Evolutionary conservation across 345 rosid genomes (phyloP).

Genomic region (Raphanus sativus): DNA sequence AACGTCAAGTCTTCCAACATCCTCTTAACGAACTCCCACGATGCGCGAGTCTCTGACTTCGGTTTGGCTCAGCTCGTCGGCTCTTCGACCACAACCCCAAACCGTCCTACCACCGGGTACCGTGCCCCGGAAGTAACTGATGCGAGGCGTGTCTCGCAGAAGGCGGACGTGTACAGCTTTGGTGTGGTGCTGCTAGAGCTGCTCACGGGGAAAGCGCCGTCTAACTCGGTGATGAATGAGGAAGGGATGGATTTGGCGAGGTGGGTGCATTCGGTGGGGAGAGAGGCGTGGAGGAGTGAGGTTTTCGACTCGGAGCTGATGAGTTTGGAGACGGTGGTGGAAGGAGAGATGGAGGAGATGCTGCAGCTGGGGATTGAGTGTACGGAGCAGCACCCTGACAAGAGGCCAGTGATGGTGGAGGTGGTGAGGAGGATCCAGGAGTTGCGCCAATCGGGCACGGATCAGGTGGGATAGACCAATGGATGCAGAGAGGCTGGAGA

Average conservation of each 20-base stretch:
- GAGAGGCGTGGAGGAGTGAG: slow-evolving; percentile 84
- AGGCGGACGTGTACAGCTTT: slow-evolving; percentile 95
- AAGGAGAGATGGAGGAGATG: slow-evolving; percentile 82
- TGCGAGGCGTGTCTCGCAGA: slow-evolving; percentile 81
- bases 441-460: slow-evolving; percentile 41
- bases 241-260: slow-evolving; percentile 94
- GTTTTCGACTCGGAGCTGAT: slow-evolving; percentile 90
- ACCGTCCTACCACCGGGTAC: slow-evolving; percentile 76
- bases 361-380: slow-evolving; percentile 88
- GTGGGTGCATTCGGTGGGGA: slow-evolving; percentile 88
- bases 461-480: slow-evolving; percentile 26
- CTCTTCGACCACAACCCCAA: slow-evolving; percentile 66
- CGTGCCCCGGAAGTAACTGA: slow-evolving; percentile 96
- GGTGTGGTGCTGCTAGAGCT: slow-evolving; percentile 87
- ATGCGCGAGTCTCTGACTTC: slow-evolving; percentile 89
- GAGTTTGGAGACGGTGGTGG: slow-evolving; percentile 55
- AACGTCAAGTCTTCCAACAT: slow-evolving; percentile 90
- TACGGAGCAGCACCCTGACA: slow-evolving; percentile 78
- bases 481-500: slow-evolving; percentile 5
- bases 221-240: slow-evolving; percentile 74
- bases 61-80: slow-evolving; percentile 86
- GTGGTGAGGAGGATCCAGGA: slow-evolving; percentile 63
- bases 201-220: slow-evolving; percentile 85
- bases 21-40: slow-evolving; percentile 68
- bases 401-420: slow-evolving; percentile 66